phyloP scores from a whole-genome alignment of 805 yeast genomes.

The Zygoascus tannicola region DNA sequence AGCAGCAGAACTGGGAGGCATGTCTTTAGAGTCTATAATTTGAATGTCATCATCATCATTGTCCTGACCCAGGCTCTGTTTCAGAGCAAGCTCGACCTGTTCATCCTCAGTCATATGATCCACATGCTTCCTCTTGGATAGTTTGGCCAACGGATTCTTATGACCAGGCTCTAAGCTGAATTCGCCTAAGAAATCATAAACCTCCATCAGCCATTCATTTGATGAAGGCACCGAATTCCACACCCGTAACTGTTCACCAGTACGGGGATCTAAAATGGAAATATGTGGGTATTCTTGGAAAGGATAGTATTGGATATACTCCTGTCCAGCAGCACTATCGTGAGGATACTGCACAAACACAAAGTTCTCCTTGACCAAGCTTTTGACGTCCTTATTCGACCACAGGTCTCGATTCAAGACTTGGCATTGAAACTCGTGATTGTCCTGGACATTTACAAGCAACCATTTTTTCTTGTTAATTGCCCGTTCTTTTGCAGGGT shows the following conservation, averaged over 20 bases:
- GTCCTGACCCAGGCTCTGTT: slow-evolving; percentile 44
- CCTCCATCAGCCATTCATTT: slow-evolving; percentile 54
- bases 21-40: slow-evolving; percentile 7
- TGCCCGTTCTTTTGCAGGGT: slow-evolving; percentile 63
- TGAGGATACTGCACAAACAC: slow-evolving; percentile 77
- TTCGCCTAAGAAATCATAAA: slow-evolving; percentile 54
- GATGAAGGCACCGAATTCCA: slow-evolving; percentile 63
- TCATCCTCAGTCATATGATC: slow-evolving; percentile 79
- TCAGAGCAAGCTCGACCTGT: slow-evolving; percentile 67
- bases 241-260: slow-evolving; percentile 76
- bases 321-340: slow-evolving; percentile 66
- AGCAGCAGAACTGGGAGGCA: not conserved
- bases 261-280: slow-evolving; percentile 86
- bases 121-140: slow-evolving; percentile 38
- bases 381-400: slow-evolving; percentile 61
- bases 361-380: slow-evolving; percentile 55
- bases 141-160: slow-evolving; percentile 46
- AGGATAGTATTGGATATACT: slow-evolving; percentile 65
- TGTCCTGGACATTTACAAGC: slow-evolving; percentile 78
- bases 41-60: slow-evolving; percentile 24
- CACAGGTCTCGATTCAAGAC: slow-evolving; percentile 88
- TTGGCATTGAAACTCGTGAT: slow-evolving; percentile 79
- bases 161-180: slow-evolving; percentile 58
- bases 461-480: slow-evolving; percentile 66
- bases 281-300: slow-evolving; percentile 74